Conservation (phyloP, 108 stramenopile species). For the Fragilariopsis cylindrus region DNA sequence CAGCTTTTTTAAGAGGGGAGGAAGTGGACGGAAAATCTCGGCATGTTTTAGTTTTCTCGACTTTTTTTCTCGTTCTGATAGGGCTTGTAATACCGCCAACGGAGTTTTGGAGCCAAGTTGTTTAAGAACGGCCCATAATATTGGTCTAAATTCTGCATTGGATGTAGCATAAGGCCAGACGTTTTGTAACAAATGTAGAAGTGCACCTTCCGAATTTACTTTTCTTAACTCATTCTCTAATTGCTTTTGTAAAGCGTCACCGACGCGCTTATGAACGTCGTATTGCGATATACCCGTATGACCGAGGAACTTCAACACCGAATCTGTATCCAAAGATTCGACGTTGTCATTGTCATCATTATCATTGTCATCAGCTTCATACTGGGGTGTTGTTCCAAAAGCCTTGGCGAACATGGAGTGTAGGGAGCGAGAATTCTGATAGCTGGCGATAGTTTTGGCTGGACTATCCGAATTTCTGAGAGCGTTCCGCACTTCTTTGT, state of each 20-base stretch:
- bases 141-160: slow-evolving; percentile 75
- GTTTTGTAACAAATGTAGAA: slow-evolving; percentile 62
- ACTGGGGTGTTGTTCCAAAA: slow-evolving; percentile 63
- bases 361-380: slow-evolving; percentile 20
- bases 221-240: slow-evolving; percentile 85
- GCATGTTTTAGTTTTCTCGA: slow-evolving; percentile 55
- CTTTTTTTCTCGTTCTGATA: slow-evolving; percentile 63
- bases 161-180: slow-evolving; percentile 75
- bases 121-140: slow-evolving; percentile 74
- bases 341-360: slow-evolving; percentile 8
- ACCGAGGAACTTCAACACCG: slow-evolving; percentile 70
- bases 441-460: slow-evolving; percentile 62
- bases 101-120: slow-evolving; percentile 79
- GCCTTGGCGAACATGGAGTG: slow-evolving; percentile 78
- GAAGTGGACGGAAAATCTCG: slow-evolving; percentile 71
- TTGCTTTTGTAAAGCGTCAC: slow-evolving; percentile 61
- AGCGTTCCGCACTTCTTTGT: slow-evolving; percentile 33
- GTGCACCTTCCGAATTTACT: slow-evolving; percentile 41
- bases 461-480: slow-evolving; percentile 31
- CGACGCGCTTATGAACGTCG: slow-evolving; percentile 79
- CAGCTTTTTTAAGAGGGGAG: slow-evolving; percentile 66
- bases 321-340: slow-evolving; percentile 78
- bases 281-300: slow-evolving; percentile 75
- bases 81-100: slow-evolving; percentile 51
- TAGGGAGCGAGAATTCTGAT: slow-evolving; percentile 70